Evolutionary conservation across 345 rosid species (phyloP).

Genomic region (Arabidopsis suecica): DNA sequence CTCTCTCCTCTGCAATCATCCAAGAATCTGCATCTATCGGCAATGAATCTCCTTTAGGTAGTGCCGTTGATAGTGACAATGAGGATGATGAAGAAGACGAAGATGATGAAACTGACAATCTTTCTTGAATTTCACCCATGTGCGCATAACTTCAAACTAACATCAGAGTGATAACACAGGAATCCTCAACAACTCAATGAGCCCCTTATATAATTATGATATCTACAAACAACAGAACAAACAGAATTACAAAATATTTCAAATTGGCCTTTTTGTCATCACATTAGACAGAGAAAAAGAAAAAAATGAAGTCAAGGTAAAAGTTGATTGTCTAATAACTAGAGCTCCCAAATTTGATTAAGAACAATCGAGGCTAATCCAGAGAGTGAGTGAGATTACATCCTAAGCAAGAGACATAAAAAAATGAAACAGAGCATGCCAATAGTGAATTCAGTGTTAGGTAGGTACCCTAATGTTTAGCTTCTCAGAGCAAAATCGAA

Average conservation of each 20-base stretch:
- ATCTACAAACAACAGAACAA: conserved; percentile 31
- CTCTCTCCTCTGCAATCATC: conserved; percentile 77
- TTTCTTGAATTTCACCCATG: conserved; percentile 68
- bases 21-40: conserved; percentile 63
- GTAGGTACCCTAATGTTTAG: conserved; percentile 16
- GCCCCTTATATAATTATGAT: conserved; percentile 16
- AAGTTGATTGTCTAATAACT: conserved; percentile 16
- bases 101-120: conserved; percentile 52
- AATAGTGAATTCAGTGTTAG: conserved; percentile 14
- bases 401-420: conserved; percentile 7
- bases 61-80: conserved; percentile 45
- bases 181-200: conserved; percentile 32
- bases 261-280: conserved; percentile 7
- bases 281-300: not conserved
- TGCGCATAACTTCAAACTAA: conserved; percentile 42
- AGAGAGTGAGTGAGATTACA: not conserved
- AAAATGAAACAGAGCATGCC: conserved; percentile 26
- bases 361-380: not conserved
- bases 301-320: not conserved
- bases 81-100: conserved; percentile 53
- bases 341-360: not conserved
- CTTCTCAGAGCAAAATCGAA: conserved; percentile 1
- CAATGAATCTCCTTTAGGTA: conserved; percentile 45
- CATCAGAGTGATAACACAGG: conserved; percentile 31
- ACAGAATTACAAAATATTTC: not conserved